phyloP scores from a whole-genome alignment of 495 filamentous ascomycete species.

The Tuber calosporum region DNA sequence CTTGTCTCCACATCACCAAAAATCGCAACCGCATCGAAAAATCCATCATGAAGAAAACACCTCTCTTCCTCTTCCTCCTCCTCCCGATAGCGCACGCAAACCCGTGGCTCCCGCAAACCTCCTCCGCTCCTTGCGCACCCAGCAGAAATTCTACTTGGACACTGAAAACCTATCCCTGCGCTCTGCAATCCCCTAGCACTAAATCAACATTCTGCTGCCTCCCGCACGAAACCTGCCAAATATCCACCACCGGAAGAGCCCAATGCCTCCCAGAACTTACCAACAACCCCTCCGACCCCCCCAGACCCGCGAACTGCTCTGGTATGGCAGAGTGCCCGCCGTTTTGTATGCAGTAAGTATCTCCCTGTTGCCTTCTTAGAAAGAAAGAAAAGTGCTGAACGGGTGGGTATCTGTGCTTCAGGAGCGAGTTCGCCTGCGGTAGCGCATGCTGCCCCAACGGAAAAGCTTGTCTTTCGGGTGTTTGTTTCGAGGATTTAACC shows the following conservation, averaged over 20 bases:
- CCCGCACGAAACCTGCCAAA: not conserved
- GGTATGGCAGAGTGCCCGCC: not conserved
- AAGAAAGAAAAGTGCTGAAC: not conserved
- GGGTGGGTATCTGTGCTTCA: not conserved
- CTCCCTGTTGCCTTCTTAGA: not conserved
- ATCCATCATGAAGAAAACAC: not conserved
- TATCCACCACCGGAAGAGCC: not conserved
- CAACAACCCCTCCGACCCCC: not conserved
- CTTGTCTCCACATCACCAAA: not conserved
- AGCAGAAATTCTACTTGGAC: not conserved
- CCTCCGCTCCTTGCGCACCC: not conserved
- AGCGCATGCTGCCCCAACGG: not conserved
- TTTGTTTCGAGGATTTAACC: not conserved
- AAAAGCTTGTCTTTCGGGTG: not conserved
- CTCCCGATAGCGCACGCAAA: not conserved
- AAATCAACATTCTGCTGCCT: not conserved
- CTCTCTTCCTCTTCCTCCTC: not conserved
- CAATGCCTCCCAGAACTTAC: not conserved
- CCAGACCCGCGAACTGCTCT: not conserved
- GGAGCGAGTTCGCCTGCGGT: not conserved
- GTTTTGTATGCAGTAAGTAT: not conserved
- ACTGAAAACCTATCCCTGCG: not conserved
- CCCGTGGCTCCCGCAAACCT: not conserved
- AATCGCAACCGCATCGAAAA: not conserved
- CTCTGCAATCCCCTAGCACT: not conserved